Base-by-base conservation (phyloP, 192 early-diverging fungal species). In the Allomyces arbusculus region DNA sequence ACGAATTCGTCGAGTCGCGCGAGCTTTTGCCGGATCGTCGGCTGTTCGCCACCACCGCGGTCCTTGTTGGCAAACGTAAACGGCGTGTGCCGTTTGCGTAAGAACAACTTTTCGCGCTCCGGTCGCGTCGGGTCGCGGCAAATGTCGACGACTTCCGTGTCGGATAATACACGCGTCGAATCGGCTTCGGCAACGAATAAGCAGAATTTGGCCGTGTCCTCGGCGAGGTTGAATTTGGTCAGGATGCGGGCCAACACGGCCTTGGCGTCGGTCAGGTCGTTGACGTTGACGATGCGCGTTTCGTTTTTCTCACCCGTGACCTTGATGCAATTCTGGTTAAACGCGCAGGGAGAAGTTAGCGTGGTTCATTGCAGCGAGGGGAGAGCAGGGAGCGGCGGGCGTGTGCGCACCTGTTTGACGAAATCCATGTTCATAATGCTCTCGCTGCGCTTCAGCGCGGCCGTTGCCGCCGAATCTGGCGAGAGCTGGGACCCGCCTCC, bases 301-400 rank as follows among this genome's bases (percentile, higher is more conserved):
- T 93, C 84, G 44, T 86, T 83, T 61, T 87, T 85, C 14, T 88
- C 82, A n/a, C 89, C 89, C 62, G 83, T 78, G 11, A 94, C 87
- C 26, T 85, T 76, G 23, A 94, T 83, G 40, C 83, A 87, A 68
- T 80, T 82, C 69, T 62, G 24, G 62, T 6, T 12, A 61, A 8
- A 55, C 4, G 22, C 24, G 19, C 50, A 7, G 33, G 33, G 33
- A 0, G 4, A 40, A 8, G 33, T 40, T 7, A 40, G 33, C 33
- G 33, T 40, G 33, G 33, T 40, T 3, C 33, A 8, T 40, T 3
- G 33, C 0, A 40, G 33, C 7, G 26, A 28, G 33, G 7, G 4
- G 33, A 28, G 33, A 40, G 8, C 33, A 40, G 2, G 33, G 33
- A 40, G 33, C 33, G 33, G 33, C 33, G 7, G 7, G 2, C 33